Conservation (phyloP, 2,329 filamentous ascomycete species). For the Fusarium nygamai region DNA sequence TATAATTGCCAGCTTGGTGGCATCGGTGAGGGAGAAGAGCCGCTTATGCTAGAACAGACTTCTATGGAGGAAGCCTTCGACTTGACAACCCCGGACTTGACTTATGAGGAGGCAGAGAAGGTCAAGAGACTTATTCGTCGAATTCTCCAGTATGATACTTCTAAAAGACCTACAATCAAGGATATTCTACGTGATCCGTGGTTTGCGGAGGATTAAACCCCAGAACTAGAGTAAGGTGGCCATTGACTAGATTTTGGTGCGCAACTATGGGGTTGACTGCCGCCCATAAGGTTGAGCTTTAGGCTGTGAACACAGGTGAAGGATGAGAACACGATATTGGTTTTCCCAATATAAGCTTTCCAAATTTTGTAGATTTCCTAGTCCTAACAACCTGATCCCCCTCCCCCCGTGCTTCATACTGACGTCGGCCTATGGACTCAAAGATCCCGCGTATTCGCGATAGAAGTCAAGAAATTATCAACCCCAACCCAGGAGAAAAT, state of each 20-base stretch:
- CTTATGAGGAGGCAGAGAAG: not conserved
- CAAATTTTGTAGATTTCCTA: too few species aligned
- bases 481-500: not conserved
- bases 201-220: not conserved
- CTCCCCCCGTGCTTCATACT: not conserved
- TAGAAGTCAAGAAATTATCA: not conserved
- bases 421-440: not conserved
- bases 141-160: not conserved
- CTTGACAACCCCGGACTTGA: not conserved
- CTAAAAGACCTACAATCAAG: not conserved
- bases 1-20: slow-evolving; percentile 11
- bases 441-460: not conserved
- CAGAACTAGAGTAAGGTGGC: not conserved
- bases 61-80: slow-evolving; percentile 22
- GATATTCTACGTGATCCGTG: not conserved
- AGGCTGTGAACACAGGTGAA: too few species aligned
- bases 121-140: not conserved
- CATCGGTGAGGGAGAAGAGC: not conserved
- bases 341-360: too few species aligned
- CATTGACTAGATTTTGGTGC: not conserved
- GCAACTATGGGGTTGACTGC: not conserved
- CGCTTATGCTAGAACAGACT: not conserved
- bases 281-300: too few species aligned
- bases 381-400: too few species aligned
- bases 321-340: too few species aligned